phyloP scores from a whole-genome alignment of 805 yeast species.

The Cyberlindnera euphorbiiphila region DNA sequence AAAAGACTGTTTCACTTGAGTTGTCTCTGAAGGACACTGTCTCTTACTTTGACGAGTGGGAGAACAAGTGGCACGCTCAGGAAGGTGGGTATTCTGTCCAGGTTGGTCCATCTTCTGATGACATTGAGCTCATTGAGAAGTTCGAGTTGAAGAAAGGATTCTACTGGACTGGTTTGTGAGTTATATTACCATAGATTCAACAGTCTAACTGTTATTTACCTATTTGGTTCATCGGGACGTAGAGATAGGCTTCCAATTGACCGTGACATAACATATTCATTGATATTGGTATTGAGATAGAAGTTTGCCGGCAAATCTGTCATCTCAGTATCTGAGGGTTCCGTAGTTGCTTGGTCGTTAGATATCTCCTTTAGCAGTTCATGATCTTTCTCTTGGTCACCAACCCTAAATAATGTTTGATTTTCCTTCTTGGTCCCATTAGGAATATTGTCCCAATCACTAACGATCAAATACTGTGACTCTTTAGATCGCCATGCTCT shows the following conservation, averaged over 20 bases:
- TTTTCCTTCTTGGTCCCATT: slow-evolving; percentile 1
- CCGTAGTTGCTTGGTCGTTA: background rate
- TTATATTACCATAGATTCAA: too few species aligned
- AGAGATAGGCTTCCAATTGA: too few species aligned
- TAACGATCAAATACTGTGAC: background rate
- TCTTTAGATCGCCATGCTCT: background rate
- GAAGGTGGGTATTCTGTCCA: slow-evolving; percentile 47
- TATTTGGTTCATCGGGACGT: too few species aligned
- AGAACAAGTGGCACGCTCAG: slow-evolving; percentile 47
- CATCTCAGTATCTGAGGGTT: too few species aligned
- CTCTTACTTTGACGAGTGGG: slow-evolving; percentile 50
- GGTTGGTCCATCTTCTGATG: slow-evolving; percentile 41
- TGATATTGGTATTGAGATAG: too few species aligned
- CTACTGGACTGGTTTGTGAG: slow-evolving; percentile 24
- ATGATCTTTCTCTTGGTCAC: too few species aligned
- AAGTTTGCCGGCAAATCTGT: too few species aligned
- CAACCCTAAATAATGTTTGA: too few species aligned
- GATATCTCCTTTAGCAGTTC: background rate
- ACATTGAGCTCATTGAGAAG: slow-evolving; percentile 23
- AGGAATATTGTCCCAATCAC: slow-evolving; percentile 6
- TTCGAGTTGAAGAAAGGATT: slow-evolving; percentile 23
- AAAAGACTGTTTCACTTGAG: slow-evolving; percentile 34
- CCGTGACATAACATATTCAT: too few species aligned
- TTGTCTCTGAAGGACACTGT: slow-evolving; percentile 45
- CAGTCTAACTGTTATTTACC: too few species aligned